phyloP scores from a whole-genome alignment of 1,284 basidiomycete species.

The Athelia psychrophila region DNA sequence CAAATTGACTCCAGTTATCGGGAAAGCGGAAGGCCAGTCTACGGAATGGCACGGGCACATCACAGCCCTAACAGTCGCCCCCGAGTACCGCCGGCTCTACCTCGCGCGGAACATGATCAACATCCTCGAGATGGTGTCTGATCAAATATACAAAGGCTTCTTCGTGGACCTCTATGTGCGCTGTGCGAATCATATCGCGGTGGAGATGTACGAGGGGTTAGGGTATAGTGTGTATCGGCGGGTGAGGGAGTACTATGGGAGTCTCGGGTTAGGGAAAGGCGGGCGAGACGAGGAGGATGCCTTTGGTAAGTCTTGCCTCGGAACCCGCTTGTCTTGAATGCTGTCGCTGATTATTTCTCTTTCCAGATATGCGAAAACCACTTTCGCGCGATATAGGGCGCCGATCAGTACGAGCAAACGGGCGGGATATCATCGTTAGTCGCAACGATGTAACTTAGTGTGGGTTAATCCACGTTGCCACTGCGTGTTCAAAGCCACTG shows the following conservation, averaged over 20 bases:
- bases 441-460: constrained; percentile 67
- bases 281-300: constrained; percentile 85
- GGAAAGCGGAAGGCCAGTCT: constrained; percentile 77
- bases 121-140: constrained; percentile 79
- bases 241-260: constrained; percentile 86
- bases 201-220: constrained; percentile 83
- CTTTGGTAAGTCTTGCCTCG: constrained; percentile 65
- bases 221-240: constrained; percentile 86
- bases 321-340: constrained; percentile 7
- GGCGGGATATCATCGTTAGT: constrained; percentile 71
- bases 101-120: constrained; percentile 83
- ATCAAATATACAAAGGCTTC: constrained; percentile 71
- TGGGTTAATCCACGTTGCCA: too few species aligned
- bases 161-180: constrained; percentile 93
- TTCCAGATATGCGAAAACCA: constrained; percentile 85
- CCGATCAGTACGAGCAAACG: constrained; percentile 67
- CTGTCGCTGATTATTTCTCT: background rate
- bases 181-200: constrained; percentile 74
- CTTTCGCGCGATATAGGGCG: constrained; percentile 61
- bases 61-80: constrained; percentile 89
- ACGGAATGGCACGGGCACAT: constrained; percentile 87
- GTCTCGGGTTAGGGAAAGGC: constrained; percentile 63
- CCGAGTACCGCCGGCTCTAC: constrained; percentile 83
- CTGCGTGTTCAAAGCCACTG: too few species aligned
- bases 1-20: constrained; percentile 56